Base-by-base conservation (phyloP, 169 alveolate species). In the Plasmodium malariae region DNA sequence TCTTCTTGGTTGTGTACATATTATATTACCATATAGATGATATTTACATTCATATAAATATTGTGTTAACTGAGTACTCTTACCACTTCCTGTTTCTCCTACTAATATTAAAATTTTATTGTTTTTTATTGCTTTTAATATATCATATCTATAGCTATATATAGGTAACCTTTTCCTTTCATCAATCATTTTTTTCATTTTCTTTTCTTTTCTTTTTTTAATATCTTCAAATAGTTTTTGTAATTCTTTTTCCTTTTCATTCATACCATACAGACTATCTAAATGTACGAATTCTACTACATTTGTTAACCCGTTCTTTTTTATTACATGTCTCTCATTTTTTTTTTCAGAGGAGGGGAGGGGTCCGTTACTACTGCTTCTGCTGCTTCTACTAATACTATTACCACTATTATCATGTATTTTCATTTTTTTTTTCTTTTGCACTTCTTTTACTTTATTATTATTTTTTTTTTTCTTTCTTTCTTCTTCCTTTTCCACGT, bases 31-130 rank as follows among this genome's bases (percentile, higher is more conserved):
- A 62, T 94, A 93, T 92, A 94, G 95, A 40, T 98, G 96, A 88
- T 98, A 99, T 5, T 99, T 99, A 17, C 94, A 96, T 94, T 98
- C 99, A 91, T 97, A 96, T 72, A 98, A 91, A 93, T 97, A 98
- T 94, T 99, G 99, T 34, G 99, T 99, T 60, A 98, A 94, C 94
- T 99, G 99, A 19, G 99, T 99, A 36, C 99, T 99, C 93, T 98
- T 99, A 17, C 99, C 99, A 51, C 99, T 96, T 6, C 99, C 99
- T 9, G 99, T 98, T 93, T 98, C 99, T 26, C 99, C 99, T 34
- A 98, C 99, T 63, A 98, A 97, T 57, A 98, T 95, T 73, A 98
- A 78, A 34, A 98, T 97, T 76, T 98, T 97, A 86, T 97, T 95
- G 76, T 96, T 96, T 76, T 96, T 91, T 37, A 98, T 94, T 37